Percentiles rank a stretch among this genome's conserved stretches.
These are phyloP conservation scores for Sporormia fimetaria DNA, from an alignment of 495 filamentous ascomycete species.

Conservation along the genomic window DNA sequence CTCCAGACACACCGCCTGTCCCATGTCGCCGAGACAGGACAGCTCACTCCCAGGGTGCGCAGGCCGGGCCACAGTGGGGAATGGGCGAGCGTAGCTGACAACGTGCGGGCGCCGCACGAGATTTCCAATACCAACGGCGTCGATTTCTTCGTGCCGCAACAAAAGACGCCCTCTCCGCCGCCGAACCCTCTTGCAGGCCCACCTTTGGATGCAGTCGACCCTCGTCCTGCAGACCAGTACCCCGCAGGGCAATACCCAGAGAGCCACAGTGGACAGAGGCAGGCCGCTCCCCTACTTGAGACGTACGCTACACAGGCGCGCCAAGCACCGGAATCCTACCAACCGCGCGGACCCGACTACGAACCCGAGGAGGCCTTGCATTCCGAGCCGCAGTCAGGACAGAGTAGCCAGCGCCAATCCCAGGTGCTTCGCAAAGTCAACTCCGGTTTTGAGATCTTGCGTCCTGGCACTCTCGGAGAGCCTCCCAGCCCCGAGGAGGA, in stretches of 20 bases:
- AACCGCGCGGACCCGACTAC: constrained; percentile 16
- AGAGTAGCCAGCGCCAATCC: constrained; percentile 34
- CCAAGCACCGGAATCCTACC: constrained; percentile 12
- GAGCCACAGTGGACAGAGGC: constrained; percentile 12
- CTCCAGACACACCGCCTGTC: constrained; percentile 36
- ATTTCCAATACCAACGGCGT: constrained; percentile 16
- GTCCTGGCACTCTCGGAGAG: constrained; percentile 39
- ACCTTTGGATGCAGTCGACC: no score
- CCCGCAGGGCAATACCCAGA: constrained; percentile 6
- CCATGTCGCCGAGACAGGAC: constrained; percentile 39
- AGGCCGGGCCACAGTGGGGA: constrained; percentile 23
- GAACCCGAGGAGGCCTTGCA: constrained; percentile 7
- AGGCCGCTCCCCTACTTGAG: constrained; percentile 20
- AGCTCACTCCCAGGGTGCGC: constrained; percentile 34
- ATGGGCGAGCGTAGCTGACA: constrained; percentile 17
- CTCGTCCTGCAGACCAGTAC: background rate
- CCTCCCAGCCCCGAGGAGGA: constrained; percentile 10
- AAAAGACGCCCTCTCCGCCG: constrained; percentile 20
- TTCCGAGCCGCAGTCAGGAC: constrained; percentile 15
- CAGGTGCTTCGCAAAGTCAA: constrained; percentile 47
- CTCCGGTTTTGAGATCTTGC: constrained; percentile 49
- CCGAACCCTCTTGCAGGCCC: constrained; percentile 1
- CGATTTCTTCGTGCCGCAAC: constrained; percentile 27
- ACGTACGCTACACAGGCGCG: constrained; percentile 11
- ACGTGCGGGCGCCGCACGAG: constrained; percentile 14